Evolutionary conservation across 371 early-diverging fungal species (phyloP), one percentile per base, ranked within the genome.

Genomic region (Mucor racemosus): DNA sequence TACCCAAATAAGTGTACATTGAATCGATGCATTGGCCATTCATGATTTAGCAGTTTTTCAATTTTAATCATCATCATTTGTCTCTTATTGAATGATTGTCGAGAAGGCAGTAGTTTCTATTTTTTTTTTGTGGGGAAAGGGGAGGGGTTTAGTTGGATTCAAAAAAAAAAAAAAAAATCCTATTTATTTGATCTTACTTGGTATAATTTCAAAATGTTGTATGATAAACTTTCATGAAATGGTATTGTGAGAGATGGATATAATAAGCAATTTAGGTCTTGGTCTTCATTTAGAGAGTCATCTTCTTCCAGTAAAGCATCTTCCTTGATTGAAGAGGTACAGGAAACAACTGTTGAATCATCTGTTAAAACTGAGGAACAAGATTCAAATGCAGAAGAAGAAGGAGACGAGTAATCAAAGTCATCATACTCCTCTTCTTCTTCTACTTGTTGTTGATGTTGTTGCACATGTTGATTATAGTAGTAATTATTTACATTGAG

Each of bases 1-100:
- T 79, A 84, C 76, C 90, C 90, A 77, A 90, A 90, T 55, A 90
- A 69, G 67, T 88, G 84, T 14, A 85, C 84, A 55, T 83, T 77
- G 39, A 90, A 76, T 60, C 85, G 75, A 46, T 76, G 74, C 34
- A 66, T 74, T 15, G 86, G 87, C 78, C 82, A 90, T 80, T 90
- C 90, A 21, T 62, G 64, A 48, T 81, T 78, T 67, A 90, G 66
- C 1, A 89, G 73, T 6, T 68, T 66, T 46, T 85, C 77, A 48
- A 90, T 79, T 66, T 88, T 90, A 5, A 73, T 69, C 34, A 88
- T 80, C 67, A 88, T 78, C 31, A 70, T 58, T 53, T 76, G 75
- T 57, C 88, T 84, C 17, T 76, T 66, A 54, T 84, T 77, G 57
- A 81, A 76, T 60, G 88, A 85, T 64, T 86, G 87, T 6, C 79